A percentile compares a stretch with the other conserved stretches of the same genome.
These are phyloP conservation scores for Gentiana macrophylla DNA, from an alignment of 257 asterid species.

Conservation along the genomic window DNA sequence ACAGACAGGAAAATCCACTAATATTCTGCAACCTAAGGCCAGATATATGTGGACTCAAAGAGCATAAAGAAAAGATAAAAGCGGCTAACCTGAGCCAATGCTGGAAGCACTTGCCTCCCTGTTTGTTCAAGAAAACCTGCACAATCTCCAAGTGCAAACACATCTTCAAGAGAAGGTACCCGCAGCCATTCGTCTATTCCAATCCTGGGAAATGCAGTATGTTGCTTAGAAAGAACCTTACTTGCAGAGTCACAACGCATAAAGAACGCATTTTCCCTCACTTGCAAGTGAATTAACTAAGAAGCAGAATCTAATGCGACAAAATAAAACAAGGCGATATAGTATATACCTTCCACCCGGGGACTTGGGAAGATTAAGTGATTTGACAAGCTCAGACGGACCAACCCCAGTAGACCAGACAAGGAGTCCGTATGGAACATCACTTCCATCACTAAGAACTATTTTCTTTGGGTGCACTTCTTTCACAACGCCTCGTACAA, in stretches of 20 bases:
- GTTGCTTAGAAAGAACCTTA: not conserved
- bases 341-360: slow-evolving; percentile 76
- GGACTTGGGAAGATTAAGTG: slow-evolving; percentile 63
- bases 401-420: slow-evolving; percentile 98
- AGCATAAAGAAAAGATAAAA: not conserved
- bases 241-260: too few species aligned
- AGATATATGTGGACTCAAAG: too few species aligned
- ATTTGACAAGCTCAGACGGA: slow-evolving; percentile 59
- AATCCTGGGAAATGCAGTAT: slow-evolving; percentile 31
- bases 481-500: slow-evolving; percentile 79
- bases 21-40: not conserved
- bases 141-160: slow-evolving; percentile 85
- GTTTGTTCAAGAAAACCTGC: slow-evolving; percentile 82
- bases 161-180: slow-evolving; percentile 75
- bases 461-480: slow-evolving; percentile 69
- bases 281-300: not conserved
- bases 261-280: not conserved
- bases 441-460: slow-evolving; percentile 86
- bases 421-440: slow-evolving; percentile 87
- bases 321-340: not conserved
- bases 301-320: not conserved
- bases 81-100: slow-evolving; percentile 76
- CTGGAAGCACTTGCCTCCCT: slow-evolving; percentile 81
- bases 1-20: not conserved
- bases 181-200: slow-evolving; percentile 86